These are phyloP conservation scores for Colletotrichum orchidophilum DNA, from an alignment of 2,329 filamentous ascomycete genomes.

Conservation along the genomic window DNA sequence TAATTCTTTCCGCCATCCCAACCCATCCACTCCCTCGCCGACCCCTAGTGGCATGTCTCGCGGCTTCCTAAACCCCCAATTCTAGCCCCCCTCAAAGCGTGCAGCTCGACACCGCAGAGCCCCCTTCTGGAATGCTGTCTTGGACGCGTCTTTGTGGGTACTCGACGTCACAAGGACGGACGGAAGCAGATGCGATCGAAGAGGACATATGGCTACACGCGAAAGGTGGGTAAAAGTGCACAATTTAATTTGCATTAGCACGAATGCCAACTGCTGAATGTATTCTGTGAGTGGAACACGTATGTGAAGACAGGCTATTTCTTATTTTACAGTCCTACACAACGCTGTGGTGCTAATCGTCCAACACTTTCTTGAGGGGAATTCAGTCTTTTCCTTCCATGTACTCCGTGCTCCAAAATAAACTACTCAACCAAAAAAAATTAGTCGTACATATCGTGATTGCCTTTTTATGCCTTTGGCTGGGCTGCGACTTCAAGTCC, in stretches of 20 bases:
- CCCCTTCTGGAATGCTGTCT: background rate
- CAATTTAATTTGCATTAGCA: background rate
- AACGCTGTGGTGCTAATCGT: background rate
- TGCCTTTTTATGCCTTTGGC: background rate
- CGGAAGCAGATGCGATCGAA: slow-evolving; percentile 1
- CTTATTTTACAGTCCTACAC: background rate
- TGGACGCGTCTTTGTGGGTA: background rate
- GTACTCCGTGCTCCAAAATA: background rate
- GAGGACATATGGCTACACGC: slow-evolving; percentile 15
- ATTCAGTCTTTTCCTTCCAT: background rate
- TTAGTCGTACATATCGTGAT: slow-evolving; percentile 1
- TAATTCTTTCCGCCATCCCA: background rate
- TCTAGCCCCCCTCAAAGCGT: background rate
- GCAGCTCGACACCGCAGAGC: background rate
- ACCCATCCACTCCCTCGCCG: background rate
- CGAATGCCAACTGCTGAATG: background rate
- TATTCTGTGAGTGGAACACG: background rate
- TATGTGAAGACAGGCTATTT: background rate
- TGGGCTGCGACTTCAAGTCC: slow-evolving; percentile 60
- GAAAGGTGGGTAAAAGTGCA: slow-evolving; percentile 2
- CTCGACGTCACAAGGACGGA: slow-evolving; percentile 22
- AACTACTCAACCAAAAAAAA: background rate
- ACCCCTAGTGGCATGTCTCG: background rate
- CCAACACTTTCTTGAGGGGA: slow-evolving; percentile 7
- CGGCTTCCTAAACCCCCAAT: background rate